Evolutionary conservation across 2,329 filamentous ascomycete species (phyloP).

Genomic region (Penicillium corylophilum): DNA sequence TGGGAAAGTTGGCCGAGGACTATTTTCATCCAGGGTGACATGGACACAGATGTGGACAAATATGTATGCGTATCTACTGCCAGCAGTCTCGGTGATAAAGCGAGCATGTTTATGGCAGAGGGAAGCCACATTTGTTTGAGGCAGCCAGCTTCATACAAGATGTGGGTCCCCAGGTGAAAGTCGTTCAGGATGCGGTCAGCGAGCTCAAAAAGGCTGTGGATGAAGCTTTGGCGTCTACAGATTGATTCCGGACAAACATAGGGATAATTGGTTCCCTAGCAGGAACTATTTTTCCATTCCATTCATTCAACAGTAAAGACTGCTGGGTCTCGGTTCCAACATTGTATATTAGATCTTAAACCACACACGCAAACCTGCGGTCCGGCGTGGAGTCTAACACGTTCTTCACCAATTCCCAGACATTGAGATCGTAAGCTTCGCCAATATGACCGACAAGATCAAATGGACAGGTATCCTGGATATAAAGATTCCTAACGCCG

Average conservation of each 20-base stretch:
- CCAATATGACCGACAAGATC: constrained; percentile 40
- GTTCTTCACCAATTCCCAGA: constrained; percentile 41
- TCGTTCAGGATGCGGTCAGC: neutral
- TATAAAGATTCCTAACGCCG: constrained; percentile 32
- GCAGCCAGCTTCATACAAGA: neutral
- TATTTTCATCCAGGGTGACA: neutral
- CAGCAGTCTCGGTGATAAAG: neutral
- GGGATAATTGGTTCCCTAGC: too few species aligned
- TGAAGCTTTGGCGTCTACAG: neutral
- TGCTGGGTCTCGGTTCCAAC: too few species aligned
- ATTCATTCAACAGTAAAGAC: too few species aligned
- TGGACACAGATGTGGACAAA: constrained; percentile 1
- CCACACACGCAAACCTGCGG: constrained; percentile 27
- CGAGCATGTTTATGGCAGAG: neutral
- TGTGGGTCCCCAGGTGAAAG: neutral
- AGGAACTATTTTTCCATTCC: too few species aligned
- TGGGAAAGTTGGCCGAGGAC: neutral
- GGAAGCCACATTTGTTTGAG: constrained; percentile 1
- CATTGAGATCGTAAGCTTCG: constrained; percentile 40
- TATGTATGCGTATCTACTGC: neutral
- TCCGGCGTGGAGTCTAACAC: constrained; percentile 31
- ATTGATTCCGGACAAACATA: too few species aligned
- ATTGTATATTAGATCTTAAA: neutral
- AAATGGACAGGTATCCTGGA: constrained; percentile 33
- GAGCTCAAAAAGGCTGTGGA: neutral